A percentile compares a stretch with the other conserved stretches of the same genome.
These are phyloP conservation scores for Cinnamomum micranthum DNA, from an alignment of 164 flowering plant species.

Conservation along the genomic window DNA sequence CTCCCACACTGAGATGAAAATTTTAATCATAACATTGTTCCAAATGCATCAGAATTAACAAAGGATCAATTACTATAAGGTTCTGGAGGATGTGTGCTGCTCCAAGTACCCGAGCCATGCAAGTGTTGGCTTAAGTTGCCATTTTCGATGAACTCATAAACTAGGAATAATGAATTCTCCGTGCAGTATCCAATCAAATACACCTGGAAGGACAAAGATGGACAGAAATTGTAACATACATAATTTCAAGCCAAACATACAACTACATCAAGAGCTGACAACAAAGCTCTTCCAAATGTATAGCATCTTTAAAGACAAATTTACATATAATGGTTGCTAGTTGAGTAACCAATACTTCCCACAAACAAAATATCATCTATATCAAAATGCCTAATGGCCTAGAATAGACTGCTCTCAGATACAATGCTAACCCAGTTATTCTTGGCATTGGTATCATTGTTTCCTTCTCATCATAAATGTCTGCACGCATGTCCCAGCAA, in stretches of 20 bases:
- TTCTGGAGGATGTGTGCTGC: not conserved
- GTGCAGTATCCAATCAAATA: conserved; percentile 90
- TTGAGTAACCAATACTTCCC: not conserved
- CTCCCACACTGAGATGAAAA: conserved; percentile 43
- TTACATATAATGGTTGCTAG: not conserved
- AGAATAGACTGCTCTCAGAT: too few species aligned
- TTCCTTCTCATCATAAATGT: too few species aligned
- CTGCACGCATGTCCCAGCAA: too few species aligned
- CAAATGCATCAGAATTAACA: not conserved
- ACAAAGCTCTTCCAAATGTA: not conserved
- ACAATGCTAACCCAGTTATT: too few species aligned
- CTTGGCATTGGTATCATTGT: too few species aligned
- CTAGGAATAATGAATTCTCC: conserved; percentile 72
- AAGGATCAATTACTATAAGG: not conserved
- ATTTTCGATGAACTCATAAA: conserved; percentile 86
- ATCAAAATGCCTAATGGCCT: too few species aligned
- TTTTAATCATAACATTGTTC: not conserved
- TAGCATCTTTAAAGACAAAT: not conserved
- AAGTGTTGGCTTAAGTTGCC: conserved; percentile 84
- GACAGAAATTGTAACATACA: not conserved
- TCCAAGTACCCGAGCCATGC: conserved; percentile 55
- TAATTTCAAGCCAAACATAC: not conserved
- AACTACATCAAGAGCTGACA: not conserved
- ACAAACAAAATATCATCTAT: too few species aligned
- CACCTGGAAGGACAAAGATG: conserved; percentile 40